phyloP scores from a whole-genome alignment of 2,329 filamentous ascomycete species.

The Cladosporium sphaerospermum region DNA sequence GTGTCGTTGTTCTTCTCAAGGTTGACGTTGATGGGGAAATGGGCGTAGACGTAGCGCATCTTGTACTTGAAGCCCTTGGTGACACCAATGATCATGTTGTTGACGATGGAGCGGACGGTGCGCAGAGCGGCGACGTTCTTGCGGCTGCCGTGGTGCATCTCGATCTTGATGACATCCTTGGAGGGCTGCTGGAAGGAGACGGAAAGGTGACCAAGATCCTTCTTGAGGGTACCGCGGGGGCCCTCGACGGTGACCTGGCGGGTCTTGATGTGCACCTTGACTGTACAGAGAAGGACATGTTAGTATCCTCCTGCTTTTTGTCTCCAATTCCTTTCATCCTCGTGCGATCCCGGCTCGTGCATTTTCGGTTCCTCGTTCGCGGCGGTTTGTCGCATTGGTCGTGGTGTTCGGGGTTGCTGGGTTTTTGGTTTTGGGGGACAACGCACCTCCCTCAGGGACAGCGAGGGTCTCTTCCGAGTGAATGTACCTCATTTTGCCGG shows the following conservation, averaged over 20 bases:
- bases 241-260: constrained; percentile 95
- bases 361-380: not conserved
- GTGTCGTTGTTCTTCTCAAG: constrained; percentile 93
- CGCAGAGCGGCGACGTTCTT: constrained; percentile 98
- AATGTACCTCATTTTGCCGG: constrained; percentile 97
- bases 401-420: constrained; percentile 8
- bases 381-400: constrained; percentile 4
- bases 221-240: constrained; percentile 91
- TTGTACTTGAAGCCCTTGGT: constrained; percentile 99
- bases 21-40: constrained; percentile 99
- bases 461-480: constrained; percentile 93
- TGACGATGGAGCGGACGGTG: constrained; percentile 95
- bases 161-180: constrained; percentile 85
- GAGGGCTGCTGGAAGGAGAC: constrained; percentile 89
- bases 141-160: constrained; percentile 96
- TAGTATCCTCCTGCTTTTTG: constrained; percentile 15
- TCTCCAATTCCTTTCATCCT: not conserved
- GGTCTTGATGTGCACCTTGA: constrained; percentile 97
- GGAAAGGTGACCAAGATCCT: constrained; percentile 93
- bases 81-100: constrained; percentile 97
- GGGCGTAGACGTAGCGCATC: constrained; percentile 99
- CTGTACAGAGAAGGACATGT: constrained; percentile 44
- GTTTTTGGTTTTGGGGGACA: constrained; percentile 14
- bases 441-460: constrained; percentile 95
- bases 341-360: not conserved